Conservation (phyloP, 2,329 filamentous ascomycete genomes). For the Penicillium sclerotiorum region DNA sequence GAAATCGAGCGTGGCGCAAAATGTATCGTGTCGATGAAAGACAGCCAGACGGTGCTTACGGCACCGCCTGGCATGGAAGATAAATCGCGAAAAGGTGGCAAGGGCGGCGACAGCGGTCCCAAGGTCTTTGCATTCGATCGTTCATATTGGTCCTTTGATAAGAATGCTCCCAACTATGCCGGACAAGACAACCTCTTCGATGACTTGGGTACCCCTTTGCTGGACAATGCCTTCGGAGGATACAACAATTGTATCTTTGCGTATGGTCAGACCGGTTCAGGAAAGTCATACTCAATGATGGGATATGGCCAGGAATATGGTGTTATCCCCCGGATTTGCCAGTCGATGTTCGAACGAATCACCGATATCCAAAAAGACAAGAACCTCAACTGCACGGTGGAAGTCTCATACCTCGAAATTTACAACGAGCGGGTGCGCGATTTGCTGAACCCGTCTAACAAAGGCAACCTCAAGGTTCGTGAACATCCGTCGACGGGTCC, state of each 20-base stretch:
- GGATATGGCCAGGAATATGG: conserved; percentile 94
- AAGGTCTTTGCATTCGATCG: conserved; percentile 96
- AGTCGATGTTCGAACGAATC: conserved; percentile 95
- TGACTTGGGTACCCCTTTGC: conserved; percentile 82
- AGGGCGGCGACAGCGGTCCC: conserved; percentile 66
- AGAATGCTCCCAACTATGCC: conserved; percentile 77
- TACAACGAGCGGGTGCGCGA: conserved; percentile 98
- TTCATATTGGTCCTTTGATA: conserved; percentile 98
- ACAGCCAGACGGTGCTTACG: conserved; percentile 81
- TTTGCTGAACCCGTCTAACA: conserved; percentile 90
- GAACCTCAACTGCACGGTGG: conserved; percentile 84
- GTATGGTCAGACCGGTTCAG: conserved; percentile 96
- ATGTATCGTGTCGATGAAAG: conserved; percentile 98
- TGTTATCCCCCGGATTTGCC: conserved; percentile 95
- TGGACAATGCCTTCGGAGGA: conserved; percentile 97
- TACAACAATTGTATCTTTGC: conserved; percentile 99
- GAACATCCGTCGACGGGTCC: conserved; percentile 97
- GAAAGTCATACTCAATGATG: conserved; percentile 99
- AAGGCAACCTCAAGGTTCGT: conserved; percentile 94
- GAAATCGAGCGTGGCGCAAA: conserved; percentile 88
- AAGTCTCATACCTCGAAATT: conserved; percentile 98
- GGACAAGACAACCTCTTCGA: conserved; percentile 86
- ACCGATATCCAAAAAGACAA: conserved; percentile 69
- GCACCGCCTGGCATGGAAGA: conserved; percentile 67
- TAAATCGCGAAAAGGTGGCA: conserved; percentile 56